These are phyloP conservation scores for Colletotrichum theobromicola DNA, from an alignment of 2,329 filamentous ascomycete species.

Conservation along the genomic window DNA sequence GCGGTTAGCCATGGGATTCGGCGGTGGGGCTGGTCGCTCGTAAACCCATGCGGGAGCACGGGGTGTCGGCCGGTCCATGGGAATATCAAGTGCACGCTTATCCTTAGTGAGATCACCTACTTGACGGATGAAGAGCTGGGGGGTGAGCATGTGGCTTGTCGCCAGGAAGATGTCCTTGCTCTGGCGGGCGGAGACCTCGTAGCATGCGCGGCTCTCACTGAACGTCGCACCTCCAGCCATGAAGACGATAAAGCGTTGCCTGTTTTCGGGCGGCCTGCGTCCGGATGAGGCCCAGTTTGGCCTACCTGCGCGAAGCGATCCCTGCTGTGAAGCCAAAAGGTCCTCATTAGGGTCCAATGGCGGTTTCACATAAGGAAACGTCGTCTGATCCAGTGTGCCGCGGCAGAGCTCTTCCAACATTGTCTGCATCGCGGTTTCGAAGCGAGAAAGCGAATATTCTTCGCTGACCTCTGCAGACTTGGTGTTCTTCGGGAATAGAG, in stretches of 20 bases:
- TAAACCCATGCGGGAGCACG: constrained; percentile 87
- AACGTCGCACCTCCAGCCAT: constrained; percentile 96
- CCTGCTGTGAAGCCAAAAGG: constrained; percentile 60
- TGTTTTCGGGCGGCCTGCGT: constrained; percentile 74
- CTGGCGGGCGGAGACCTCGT: constrained; percentile 77
- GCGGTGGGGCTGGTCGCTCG: constrained; percentile 68
- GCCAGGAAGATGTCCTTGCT: constrained; percentile 86
- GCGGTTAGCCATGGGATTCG: constrained; percentile 39
- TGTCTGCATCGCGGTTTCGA: constrained; percentile 80
- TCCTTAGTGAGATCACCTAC: constrained; percentile 79
- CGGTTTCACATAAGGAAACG: constrained; percentile 77
- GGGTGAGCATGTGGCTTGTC: constrained; percentile 92
- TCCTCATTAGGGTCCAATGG: constrained; percentile 69
- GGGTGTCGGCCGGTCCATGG: constrained; percentile 79
- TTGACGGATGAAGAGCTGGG: constrained; percentile 82
- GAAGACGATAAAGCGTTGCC: constrained; percentile 90
- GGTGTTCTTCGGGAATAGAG: constrained; percentile 75
- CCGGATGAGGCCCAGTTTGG: constrained; percentile 93
- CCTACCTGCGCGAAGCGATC: constrained; percentile 87
- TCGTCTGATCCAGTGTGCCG: constrained; percentile 68
- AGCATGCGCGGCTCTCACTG: constrained; percentile 87
- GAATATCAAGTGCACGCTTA: constrained; percentile 78
- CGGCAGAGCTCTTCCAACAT: constrained; percentile 78
- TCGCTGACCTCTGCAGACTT: constrained; percentile 64
- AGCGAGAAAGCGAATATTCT: constrained; percentile 86